Base-by-base conservation (phyloP, 805 yeast genomes). In the Yamadazyma sp. region DNA sequence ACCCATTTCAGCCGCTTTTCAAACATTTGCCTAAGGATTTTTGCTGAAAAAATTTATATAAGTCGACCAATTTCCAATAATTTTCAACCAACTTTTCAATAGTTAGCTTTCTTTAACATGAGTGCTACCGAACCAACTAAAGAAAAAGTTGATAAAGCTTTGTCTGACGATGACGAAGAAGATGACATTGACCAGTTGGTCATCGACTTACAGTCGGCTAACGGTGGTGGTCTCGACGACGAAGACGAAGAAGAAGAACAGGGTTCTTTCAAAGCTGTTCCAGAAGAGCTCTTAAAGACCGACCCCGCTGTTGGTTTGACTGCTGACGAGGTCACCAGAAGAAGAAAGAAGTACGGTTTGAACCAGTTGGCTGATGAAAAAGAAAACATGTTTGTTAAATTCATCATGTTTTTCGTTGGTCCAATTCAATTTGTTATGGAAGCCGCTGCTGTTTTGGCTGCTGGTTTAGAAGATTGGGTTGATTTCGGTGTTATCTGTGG, bases 371-470 rank as follows among this genome's bases (percentile, higher is more conserved):
- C 85, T 51, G 95, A 87, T 71, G 95, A 87, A 63, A 70, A 77
- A 54, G 95, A 86, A 71, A 84, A 82, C 73, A 50, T 84, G 67
- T 50, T 86, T 45, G 70, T 86, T 52, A 87, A 87, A 76, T 86
- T 88, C 65, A 59, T 82, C 57, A 77, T 78, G 84, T 87, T 86
- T 78, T 87, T 87, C 68, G 83, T 87, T 50, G 96, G 96, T 72
- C 96, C 96, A 53, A 87, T 87, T 65, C 96, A 88, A 74, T 87
- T 88, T 81, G 95, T 87, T 62, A 87, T 87, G 96, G 95, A 87
- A 74, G 95, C 91, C 60, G 96, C 96, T 59, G 95, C 96, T 55
- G 78, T 87, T 50, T 74, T 87, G 67, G 95, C 96, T 61, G 95
- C 95, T 51, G 96, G 95, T 82, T 77, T 87, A 57, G 87, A 87